Conservation (phyloP, 495 filamentous ascomycete genomes). For the Cercophora scortea region DNA sequence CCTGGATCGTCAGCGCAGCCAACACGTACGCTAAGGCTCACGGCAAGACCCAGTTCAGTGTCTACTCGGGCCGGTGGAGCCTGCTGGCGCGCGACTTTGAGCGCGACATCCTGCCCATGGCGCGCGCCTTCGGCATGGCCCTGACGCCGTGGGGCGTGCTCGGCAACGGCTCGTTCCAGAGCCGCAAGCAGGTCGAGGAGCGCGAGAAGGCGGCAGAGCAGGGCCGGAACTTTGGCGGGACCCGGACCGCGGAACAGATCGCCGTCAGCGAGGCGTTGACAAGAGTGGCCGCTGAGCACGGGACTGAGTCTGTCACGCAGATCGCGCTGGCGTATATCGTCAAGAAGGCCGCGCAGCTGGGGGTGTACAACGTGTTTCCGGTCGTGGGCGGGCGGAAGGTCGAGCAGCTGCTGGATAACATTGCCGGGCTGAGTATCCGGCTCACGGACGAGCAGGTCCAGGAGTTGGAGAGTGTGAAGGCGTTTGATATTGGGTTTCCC, state of each 20-base stretch:
- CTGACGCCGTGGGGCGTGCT: conserved; percentile 50
- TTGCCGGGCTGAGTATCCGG: conserved; percentile 47
- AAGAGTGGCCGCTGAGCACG: conserved; percentile 44
- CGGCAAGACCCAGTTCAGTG: conserved; percentile 52
- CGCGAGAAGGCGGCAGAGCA: conserved; percentile 28
- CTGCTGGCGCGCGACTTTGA: conserved; percentile 48
- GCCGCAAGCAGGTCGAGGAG: conserved; percentile 30
- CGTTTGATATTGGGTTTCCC: conserved; percentile 50
- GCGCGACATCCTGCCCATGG: conserved; percentile 54
- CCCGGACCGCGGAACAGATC: conserved; percentile 31
- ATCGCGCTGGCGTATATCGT: conserved; percentile 52
- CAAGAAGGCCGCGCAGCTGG: conserved; percentile 32
- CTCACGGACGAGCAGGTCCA: conserved; percentile 50
- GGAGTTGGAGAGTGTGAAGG: conserved; percentile 42
- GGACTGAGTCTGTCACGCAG: conserved; percentile 27
- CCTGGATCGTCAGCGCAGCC: conserved; percentile 53
- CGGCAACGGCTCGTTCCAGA: conserved; percentile 47
- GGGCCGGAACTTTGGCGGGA: conserved; percentile 15
- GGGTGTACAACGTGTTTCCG: conserved; percentile 30
- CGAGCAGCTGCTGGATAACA: conserved; percentile 57
- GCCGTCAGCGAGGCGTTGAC: conserved; percentile 39
- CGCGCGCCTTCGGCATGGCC: conserved; percentile 51
- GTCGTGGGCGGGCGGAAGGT: conserved; percentile 52
- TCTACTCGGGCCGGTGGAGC: conserved; percentile 66
- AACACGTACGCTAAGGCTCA: conserved; percentile 51